Evolutionary conservation across 176 grass and related monocot genomes (phyloP), one percentile per base, ranked within the genome.

Genomic region (Musa acuminata): DNA sequence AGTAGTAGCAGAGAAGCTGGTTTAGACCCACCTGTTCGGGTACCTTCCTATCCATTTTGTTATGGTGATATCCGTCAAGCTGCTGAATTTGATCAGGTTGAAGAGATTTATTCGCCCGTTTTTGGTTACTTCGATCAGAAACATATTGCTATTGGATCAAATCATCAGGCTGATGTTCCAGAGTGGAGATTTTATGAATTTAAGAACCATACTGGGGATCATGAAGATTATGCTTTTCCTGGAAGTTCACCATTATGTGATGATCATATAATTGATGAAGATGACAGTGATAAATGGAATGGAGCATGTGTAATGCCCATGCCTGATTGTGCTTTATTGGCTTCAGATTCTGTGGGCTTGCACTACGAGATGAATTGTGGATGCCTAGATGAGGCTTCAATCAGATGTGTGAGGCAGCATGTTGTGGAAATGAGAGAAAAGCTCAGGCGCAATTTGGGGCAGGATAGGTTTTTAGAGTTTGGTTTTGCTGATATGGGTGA

Each of bases 401-500:
- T 87, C 53, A 72, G 80, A 71, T 96, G 92, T 85, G 86, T 76
- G 22, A 91, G 84, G 79, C 73, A 83, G 53, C 92, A 96, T 89
- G 63, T 91, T 76, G 65, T 69, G 74, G 92, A 91, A 54, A 74
- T 51, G 23, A 96, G 86, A 71, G 74, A 87, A 69, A 84, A 29
- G 68, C 69, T 96, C 23, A 85, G 54, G 82, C 78, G 54, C 67
- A 82, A 49, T 25, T 74, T 83, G 53, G 92, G 88, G 50, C 52
- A 80, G 17, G 88, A 89, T 17, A 87, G 69, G 49, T 96, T 96
- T 79, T 12, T 72, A 19, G 75, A 81, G 23, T 81, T 91, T 60
- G 92, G 92, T 74, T 87, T 96, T 52, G 73, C 69, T 64, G 79
- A 91, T 55, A 96, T 96, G 81, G 92, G 92, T 58, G 92, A 96